Evolutionary conservation across 2,329 filamentous ascomycete species (phyloP).

Genomic region (Drechslera avenae): DNA sequence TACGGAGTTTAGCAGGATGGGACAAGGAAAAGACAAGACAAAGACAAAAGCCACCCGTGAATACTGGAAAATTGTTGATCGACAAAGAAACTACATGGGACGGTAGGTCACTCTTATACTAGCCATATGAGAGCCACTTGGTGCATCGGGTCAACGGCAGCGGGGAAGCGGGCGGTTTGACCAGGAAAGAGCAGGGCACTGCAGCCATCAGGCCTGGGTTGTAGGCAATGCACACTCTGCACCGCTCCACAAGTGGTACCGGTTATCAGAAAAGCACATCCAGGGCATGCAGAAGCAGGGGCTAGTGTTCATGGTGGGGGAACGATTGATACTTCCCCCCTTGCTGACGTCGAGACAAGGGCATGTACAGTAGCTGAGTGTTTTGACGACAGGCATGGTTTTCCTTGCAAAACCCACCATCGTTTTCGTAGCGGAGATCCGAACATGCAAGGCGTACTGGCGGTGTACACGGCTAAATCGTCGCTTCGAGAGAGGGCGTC

Average conservation of each 20-base stretch:
- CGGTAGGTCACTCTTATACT: constrained; percentile 12
- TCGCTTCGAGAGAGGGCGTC: constrained; percentile 21
- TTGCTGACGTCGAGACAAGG: constrained; percentile 9
- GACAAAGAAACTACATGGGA: background rate
- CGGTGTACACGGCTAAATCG: constrained; percentile 24
- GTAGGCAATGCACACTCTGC: background rate
- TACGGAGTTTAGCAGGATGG: too few relatives aligned
- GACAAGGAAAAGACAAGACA: background rate
- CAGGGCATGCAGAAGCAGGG: background rate
- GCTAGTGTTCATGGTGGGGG: background rate
- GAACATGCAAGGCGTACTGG: constrained; percentile 21
- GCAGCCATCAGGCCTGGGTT: too few relatives aligned
- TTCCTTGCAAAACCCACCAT: constrained; percentile 13
- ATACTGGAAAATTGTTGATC: background rate
- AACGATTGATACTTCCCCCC: constrained; percentile 6
- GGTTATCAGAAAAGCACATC: constrained; percentile 6
- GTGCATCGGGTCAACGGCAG: constrained; percentile 15
- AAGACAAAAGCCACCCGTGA: background rate
- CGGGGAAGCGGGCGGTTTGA: constrained; percentile 17
- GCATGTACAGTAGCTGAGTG: background rate
- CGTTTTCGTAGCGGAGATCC: constrained; percentile 17
- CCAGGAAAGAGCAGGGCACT: background rate
- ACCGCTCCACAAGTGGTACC: background rate
- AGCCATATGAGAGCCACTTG: background rate
- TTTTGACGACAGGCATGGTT: constrained; percentile 8